A percentile compares a stretch with the other conserved stretches of the same genome.
These are phyloP conservation scores for Phytophthora constricta DNA, from an alignment of 352 stramenopile genomes.

Conservation along the genomic window DNA sequence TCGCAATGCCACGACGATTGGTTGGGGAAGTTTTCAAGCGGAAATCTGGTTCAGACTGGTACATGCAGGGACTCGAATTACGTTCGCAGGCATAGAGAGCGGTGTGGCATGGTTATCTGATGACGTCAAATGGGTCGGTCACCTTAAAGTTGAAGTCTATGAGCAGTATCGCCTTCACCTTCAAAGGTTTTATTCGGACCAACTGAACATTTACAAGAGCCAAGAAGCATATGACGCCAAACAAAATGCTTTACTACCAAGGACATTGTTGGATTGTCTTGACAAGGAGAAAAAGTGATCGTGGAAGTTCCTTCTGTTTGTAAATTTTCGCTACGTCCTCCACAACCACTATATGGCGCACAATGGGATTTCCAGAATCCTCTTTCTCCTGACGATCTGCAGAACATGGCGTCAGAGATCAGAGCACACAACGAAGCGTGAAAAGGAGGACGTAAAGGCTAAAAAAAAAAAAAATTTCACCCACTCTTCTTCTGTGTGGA, in stretches of 20 bases:
- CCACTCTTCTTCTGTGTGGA: slow-evolving; percentile 17
- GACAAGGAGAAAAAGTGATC: background rate
- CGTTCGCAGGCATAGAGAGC: background rate
- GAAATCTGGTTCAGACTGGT: too few relatives aligned
- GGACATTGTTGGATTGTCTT: background rate
- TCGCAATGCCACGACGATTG: too few relatives aligned
- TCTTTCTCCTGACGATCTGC: background rate
- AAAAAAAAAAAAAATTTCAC: too few relatives aligned
- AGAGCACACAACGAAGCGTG: background rate
- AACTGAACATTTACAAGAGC: background rate
- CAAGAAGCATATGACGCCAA: background rate
- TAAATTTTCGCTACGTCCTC: background rate
- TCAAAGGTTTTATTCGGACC: too few relatives aligned
- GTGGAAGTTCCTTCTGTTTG: background rate
- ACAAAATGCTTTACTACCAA: background rate
- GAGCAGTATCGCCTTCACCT: background rate
- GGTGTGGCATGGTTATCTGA: slow-evolving; percentile 1
- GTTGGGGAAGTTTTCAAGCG: too few relatives aligned
- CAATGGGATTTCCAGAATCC: slow-evolving; percentile 16
- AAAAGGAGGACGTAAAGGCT: too few relatives aligned
- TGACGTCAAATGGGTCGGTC: background rate
- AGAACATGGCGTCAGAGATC: background rate
- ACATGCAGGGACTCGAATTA: too few relatives aligned
- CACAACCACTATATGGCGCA: background rate
- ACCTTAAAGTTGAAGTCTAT: background rate